Evolutionary conservation across 768 basidiomycete genomes (phyloP).

Genomic region (Mycena indigotica): DNA sequence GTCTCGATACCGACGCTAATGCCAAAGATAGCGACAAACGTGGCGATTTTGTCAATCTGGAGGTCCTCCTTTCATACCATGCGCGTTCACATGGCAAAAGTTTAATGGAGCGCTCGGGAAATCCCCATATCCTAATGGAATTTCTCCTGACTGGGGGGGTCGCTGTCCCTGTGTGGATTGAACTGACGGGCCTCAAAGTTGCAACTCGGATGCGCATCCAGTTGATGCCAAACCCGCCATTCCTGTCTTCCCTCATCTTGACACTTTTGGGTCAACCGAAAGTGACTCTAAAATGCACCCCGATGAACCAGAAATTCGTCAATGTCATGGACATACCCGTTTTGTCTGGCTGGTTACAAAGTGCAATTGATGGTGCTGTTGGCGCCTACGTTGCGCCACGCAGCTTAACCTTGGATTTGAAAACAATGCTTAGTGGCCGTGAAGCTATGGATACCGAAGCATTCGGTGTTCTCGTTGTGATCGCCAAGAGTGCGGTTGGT

Average conservation of each 20-base stretch:
- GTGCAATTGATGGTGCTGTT: slow-evolving; percentile 62
- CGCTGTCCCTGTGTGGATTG: slow-evolving; percentile 69
- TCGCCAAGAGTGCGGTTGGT: slow-evolving; percentile 60
- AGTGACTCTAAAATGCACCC: slow-evolving; percentile 64
- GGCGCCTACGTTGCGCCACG: slow-evolving; percentile 70
- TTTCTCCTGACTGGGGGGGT: slow-evolving; percentile 57
- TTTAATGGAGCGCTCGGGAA: slow-evolving; percentile 48
- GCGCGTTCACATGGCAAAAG: slow-evolving; percentile 49
- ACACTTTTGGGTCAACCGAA: slow-evolving; percentile 73
- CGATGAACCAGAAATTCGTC: slow-evolving; percentile 61
- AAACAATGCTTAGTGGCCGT: slow-evolving; percentile 60
- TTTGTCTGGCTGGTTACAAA: slow-evolving; percentile 68
- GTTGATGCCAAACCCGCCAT: slow-evolving; percentile 73
- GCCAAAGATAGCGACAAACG: slow-evolving; percentile 35
- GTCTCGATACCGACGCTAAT: slow-evolving; percentile 37
- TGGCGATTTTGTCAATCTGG: slow-evolving; percentile 63
- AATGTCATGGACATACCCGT: slow-evolving; percentile 81
- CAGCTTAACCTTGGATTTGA: slow-evolving; percentile 69
- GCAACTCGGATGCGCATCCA: slow-evolving; percentile 69
- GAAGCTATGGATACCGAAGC: slow-evolving; percentile 68
- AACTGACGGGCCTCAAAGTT: slow-evolving; percentile 65
- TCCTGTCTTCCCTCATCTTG: slow-evolving; percentile 48
- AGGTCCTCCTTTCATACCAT: slow-evolving; percentile 70
- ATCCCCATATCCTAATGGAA: slow-evolving; percentile 68
- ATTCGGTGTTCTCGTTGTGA: slow-evolving; percentile 65